Evolutionary conservation across 495 filamentous ascomycete genomes (phyloP), one percentile per base, ranked within the genome.

Genomic region (Annulohypoxylon bovei): DNA sequence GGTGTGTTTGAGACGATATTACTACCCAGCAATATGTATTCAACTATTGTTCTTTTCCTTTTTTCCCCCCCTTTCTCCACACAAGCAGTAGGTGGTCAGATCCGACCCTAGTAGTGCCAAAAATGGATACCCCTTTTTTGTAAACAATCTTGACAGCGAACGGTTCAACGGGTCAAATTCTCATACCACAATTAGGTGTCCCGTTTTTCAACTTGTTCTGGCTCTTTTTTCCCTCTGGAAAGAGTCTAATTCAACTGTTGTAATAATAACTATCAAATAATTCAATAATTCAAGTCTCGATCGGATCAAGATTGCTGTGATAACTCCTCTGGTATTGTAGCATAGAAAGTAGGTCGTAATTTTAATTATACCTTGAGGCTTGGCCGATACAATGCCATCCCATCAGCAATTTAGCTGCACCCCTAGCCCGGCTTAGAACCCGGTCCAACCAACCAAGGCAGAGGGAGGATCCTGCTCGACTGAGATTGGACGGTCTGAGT

Each of bases 361-460:
- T 70, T 65, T 61, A 65, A 65, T 65, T 61, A 4, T 54, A 49
- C 18, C n/a, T 44, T n/a, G 28, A 20, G 27, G 22, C 40, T 62
- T 60, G 47, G 57, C 32, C 23, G 56, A 30, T 42, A 47, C 61
- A 25, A 42, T 40, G 44, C 16, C 63, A 47, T 60, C 33, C 28
- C 30, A 39, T 18, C 44, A 59, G 55, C 39, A 64, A 65, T 67
- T 61, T 65, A 61, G 55, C 54, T 68, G 61, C 50, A 65, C 56
- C 65, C 62, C 61, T 52, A 39, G 60, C 32, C 49, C 55, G 65
- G 70, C 60, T 18, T 58, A 20, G 35, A 32, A 28, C 25, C 68
- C 63, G 63, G 53, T 27, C 53, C 59, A 62, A 62, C 65, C 65
- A 72, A 68, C 70, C 55, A 72, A 65, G 60, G 60, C 44, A 50